Percentiles rank a stretch among this genome's conserved stretches.
Evolutionary conservation across 495 filamentous ascomycete genomes (phyloP).

Genomic region (Xylaria flabelliformis): DNA sequence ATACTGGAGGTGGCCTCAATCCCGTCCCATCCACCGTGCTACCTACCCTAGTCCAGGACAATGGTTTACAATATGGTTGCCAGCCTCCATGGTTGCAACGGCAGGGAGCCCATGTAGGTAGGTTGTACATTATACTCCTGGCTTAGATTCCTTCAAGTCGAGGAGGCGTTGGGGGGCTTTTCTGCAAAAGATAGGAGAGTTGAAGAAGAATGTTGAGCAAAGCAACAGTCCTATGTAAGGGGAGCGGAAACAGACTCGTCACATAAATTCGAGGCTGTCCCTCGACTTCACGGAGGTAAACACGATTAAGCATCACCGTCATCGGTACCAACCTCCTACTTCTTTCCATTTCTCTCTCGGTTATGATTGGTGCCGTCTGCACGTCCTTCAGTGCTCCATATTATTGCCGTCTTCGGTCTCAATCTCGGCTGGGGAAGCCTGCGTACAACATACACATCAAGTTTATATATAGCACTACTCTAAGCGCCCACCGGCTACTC

Average conservation of each 20-base stretch:
- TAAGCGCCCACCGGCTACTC: conserved; percentile 41
- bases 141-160: conserved; percentile 1
- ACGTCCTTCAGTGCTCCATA: conserved; percentile 23
- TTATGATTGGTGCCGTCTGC: conserved; percentile 21
- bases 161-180: neutral
- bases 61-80: conserved; percentile 4
- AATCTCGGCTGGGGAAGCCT: conserved; percentile 44
- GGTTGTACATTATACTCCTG: neutral
- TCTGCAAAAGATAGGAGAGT: neutral
- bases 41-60: neutral
- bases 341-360: conserved; percentile 5
- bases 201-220: neutral
- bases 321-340: conserved; percentile 12
- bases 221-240: no score
- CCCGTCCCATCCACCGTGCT: conserved; percentile 19
- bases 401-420: neutral
- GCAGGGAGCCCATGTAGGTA: conserved; percentile 13
- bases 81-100: conserved; percentile 9
- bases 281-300: neutral
- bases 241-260: neutral
- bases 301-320: conserved; percentile 22
- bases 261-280: conserved; percentile 12
- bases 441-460: conserved; percentile 31
- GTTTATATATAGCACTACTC: conserved; percentile 31
- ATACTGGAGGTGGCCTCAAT: conserved; percentile 20